Evolutionary conservation across 805 yeast genomes (phyloP), one percentile per base, ranked within the genome.

Genomic region (Candida incommunis): DNA sequence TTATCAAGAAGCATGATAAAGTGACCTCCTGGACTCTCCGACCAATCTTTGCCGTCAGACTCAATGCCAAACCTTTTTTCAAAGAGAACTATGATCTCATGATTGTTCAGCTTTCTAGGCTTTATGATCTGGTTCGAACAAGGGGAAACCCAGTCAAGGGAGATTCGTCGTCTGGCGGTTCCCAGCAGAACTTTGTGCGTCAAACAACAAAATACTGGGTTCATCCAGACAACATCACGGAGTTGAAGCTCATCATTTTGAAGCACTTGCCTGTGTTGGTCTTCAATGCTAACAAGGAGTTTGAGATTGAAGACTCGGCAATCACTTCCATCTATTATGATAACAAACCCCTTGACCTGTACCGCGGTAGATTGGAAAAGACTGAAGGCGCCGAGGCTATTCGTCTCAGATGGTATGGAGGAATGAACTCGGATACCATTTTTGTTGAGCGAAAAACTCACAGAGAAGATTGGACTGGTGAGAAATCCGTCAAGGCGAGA

Each of bases 401-500:
- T 52, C 80, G 99, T 67, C 72, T 92, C 60, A 80, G 98, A 69
- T 92, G 99, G 99, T 92, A 92, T 62, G 98, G 99, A 60, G 96
- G 96, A 46, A 92, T 92, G 98, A 72, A 74, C 45, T 74, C 88
- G 1, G 96, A 90, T 54, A 84, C 83, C 37, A 84, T 90, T 46
- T 92, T 92, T 51, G 95, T 90, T 42, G 99, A 92, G 67, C 77
- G 98, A 64, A 92, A 92, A 64, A 92, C 99, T 3, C 98, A 92
- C 61, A 76, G 98, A 64, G 98, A 92, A 65, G 99, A 92, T 69
- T 90, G 98, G 98, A 92, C 99, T 2, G 99, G 99, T 55, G 98
- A 92, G 64, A 90, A 90, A 66, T 85, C 96, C n/a, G 98, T 92
- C 52, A 92, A 92, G 66, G 97, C 97, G 3, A 76, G 98, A 62